Conservation (phyloP, 2,329 filamentous ascomycete genomes). For the Zalaria obscura region DNA sequence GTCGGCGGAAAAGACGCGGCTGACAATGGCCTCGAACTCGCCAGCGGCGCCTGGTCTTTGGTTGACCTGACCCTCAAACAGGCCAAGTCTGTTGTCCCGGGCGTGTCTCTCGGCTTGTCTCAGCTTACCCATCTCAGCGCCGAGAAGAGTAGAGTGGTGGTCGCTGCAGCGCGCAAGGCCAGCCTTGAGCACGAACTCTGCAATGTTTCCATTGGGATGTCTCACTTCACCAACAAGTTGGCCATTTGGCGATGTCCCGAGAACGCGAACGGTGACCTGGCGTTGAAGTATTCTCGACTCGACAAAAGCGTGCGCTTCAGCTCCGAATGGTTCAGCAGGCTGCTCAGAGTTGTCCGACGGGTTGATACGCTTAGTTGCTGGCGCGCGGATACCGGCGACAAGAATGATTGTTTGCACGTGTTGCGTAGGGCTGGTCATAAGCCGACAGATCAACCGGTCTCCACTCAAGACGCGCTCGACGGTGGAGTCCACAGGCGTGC, state of each 20-base stretch:
- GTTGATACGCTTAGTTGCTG: slow-evolving; percentile 75
- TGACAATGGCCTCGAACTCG: slow-evolving; percentile 69
- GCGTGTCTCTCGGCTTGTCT: slow-evolving; percentile 78
- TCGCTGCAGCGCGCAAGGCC: slow-evolving; percentile 88
- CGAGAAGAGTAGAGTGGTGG: slow-evolving; percentile 86
- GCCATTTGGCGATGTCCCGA: slow-evolving; percentile 79
- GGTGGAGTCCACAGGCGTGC: slow-evolving; percentile 62
- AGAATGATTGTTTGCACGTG: slow-evolving; percentile 83
- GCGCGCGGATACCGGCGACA: slow-evolving; percentile 76
- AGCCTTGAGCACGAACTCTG: slow-evolving; percentile 75
- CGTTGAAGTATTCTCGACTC: slow-evolving; percentile 78
- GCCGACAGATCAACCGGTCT: slow-evolving; percentile 73
- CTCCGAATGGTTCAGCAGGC: slow-evolving; percentile 75
- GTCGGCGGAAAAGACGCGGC: slow-evolving; percentile 76
- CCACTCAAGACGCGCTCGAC: slow-evolving; percentile 86
- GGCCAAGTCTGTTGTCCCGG: slow-evolving; percentile 57
- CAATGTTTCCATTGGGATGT: slow-evolving; percentile 80
- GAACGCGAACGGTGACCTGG: slow-evolving; percentile 65
- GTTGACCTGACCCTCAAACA: slow-evolving; percentile 70
- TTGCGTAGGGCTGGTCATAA: slow-evolving; percentile 67
- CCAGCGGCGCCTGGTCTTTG: slow-evolving; percentile 44
- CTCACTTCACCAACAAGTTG: slow-evolving; percentile 79
- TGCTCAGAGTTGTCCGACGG: slow-evolving; percentile 66
- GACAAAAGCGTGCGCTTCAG: slow-evolving; percentile 78
- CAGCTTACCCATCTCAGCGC: slow-evolving; percentile 71